phyloP scores from a whole-genome alignment of 2,329 filamentous ascomycete species.

The Acrocalymma vagum region DNA sequence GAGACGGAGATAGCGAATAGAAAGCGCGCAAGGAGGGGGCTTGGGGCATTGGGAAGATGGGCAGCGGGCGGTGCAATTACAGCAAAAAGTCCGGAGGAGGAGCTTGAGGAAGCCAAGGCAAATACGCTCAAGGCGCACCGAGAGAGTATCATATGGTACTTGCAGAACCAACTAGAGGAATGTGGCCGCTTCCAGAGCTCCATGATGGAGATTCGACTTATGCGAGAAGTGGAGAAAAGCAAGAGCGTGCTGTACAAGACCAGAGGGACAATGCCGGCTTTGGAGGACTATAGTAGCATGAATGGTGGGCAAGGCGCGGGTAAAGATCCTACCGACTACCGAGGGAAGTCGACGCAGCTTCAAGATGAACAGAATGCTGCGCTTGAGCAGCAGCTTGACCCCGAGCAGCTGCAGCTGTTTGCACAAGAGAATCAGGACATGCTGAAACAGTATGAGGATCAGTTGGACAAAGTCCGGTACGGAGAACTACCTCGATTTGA shows the following conservation, averaged over 20 bases:
- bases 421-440: conserved; percentile 92
- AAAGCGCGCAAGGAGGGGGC: conserved; percentile 68
- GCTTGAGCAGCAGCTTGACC: conserved; percentile 70
- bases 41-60: conserved; percentile 76
- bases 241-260: conserved; percentile 83
- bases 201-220: conserved; percentile 92
- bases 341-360: conserved; percentile 28
- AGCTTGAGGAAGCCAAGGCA: conserved; percentile 73
- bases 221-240: conserved; percentile 86
- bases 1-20: conserved; percentile 74
- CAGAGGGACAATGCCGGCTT: conserved; percentile 45
- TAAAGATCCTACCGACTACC: conserved; percentile 29
- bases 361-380: conserved; percentile 36
- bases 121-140: conserved; percentile 74
- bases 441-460: conserved; percentile 91
- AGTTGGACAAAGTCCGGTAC: conserved; percentile 92
- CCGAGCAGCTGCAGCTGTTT: conserved; percentile 91
- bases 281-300: conserved; percentile 27
- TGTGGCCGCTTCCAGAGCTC: conserved; percentile 80
- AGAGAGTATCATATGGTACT: conserved; percentile 84
- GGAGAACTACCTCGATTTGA: conserved; percentile 43
- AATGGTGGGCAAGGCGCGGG: conserved; percentile 21
- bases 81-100: conserved; percentile 72
- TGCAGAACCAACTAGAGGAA: conserved; percentile 78
- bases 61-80: conserved; percentile 62